Conservation (phyloP, 1,284 basidiomycete genomes). For the Trichosporon inkin region DNA sequence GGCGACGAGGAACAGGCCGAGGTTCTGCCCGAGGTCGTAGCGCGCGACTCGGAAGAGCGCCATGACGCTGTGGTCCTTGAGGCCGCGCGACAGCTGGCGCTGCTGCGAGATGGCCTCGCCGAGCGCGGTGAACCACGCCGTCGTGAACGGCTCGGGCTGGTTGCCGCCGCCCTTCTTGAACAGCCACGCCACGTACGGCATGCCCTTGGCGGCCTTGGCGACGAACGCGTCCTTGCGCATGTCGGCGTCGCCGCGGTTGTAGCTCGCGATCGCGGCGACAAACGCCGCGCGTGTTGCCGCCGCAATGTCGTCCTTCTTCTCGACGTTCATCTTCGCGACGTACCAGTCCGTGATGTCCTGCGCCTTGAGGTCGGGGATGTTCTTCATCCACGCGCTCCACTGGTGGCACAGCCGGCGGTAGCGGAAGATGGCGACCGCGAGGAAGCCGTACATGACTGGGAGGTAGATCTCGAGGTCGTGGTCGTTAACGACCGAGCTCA, state of each 20-base stretch:
- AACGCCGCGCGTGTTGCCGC: slow-evolving; percentile 5
- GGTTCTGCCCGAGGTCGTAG: slow-evolving; percentile 14
- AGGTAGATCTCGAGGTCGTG: slow-evolving; percentile 19
- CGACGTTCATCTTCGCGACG: not conserved
- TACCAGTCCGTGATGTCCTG: slow-evolving; percentile 14
- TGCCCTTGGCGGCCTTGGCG: slow-evolving; percentile 7
- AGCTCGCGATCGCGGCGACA: slow-evolving; percentile 4
- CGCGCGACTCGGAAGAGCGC: slow-evolving; percentile 13
- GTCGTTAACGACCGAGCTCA: slow-evolving; percentile 12
- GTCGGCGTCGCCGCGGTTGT: not conserved
- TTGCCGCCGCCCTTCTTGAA: slow-evolving; percentile 12
- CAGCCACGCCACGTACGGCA: slow-evolving; percentile 14
- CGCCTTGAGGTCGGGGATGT: slow-evolving; percentile 13
- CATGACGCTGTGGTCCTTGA: slow-evolving; percentile 19
- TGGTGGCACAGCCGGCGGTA: slow-evolving; percentile 16
- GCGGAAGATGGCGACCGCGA: slow-evolving; percentile 4
- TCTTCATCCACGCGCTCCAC: slow-evolving; percentile 16
- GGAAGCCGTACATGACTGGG: slow-evolving; percentile 13
- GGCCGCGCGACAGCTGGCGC: slow-evolving; percentile 14
- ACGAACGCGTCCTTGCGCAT: slow-evolving; percentile 11
- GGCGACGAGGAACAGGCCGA: slow-evolving; percentile 18
- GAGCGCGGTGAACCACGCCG: slow-evolving; percentile 14
- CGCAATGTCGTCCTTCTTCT: slow-evolving; percentile 7
- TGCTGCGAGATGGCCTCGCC: slow-evolving; percentile 11
- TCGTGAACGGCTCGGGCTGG: slow-evolving; percentile 11